phyloP scores from a whole-genome alignment of 2,329 filamentous ascomycete species.

The Alternaria gansuensis region DNA sequence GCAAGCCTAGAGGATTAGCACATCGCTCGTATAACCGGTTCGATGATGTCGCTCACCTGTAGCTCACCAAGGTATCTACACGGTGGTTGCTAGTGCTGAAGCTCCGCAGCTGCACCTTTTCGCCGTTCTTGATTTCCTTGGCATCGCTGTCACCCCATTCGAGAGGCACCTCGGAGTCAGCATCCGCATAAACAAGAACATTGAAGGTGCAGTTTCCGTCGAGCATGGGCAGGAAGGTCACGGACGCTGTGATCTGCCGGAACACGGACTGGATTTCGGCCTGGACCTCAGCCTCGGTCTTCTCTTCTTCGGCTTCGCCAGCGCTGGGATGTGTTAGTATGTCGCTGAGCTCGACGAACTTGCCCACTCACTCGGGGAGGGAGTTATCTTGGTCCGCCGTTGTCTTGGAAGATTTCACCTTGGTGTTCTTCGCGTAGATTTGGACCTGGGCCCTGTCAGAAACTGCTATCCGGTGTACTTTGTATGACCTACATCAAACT shows the following conservation, averaged over 20 bases:
- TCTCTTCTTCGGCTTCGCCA: slow-evolving; percentile 64
- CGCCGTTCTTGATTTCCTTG: slow-evolving; percentile 92
- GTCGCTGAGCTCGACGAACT: not conserved
- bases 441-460: slow-evolving; percentile 60
- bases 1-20: slow-evolving; percentile 36
- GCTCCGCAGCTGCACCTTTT: slow-evolving; percentile 93
- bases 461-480: slow-evolving; percentile 43
- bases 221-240: slow-evolving; percentile 94
- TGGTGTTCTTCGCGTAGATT: slow-evolving; percentile 63
- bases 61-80: slow-evolving; percentile 95
- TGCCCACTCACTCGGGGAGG: slow-evolving; percentile 60
- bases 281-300: slow-evolving; percentile 93
- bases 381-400: slow-evolving; percentile 75
- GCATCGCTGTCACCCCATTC: slow-evolving; percentile 99
- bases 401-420: slow-evolving; percentile 60
- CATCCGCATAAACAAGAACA: slow-evolving; percentile 95
- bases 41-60: slow-evolving; percentile 61
- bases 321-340: slow-evolving; percentile 38
- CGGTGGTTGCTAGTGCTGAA: slow-evolving; percentile 96
- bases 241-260: slow-evolving; percentile 95
- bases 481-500: slow-evolving; percentile 77
- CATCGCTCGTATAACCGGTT: not conserved
- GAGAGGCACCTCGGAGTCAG: slow-evolving; percentile 93
- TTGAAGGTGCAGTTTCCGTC: slow-evolving; percentile 98
- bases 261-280: slow-evolving; percentile 96